Conservation (phyloP, 352 stramenopile genomes). For the Pythium brachiatum region DNA sequence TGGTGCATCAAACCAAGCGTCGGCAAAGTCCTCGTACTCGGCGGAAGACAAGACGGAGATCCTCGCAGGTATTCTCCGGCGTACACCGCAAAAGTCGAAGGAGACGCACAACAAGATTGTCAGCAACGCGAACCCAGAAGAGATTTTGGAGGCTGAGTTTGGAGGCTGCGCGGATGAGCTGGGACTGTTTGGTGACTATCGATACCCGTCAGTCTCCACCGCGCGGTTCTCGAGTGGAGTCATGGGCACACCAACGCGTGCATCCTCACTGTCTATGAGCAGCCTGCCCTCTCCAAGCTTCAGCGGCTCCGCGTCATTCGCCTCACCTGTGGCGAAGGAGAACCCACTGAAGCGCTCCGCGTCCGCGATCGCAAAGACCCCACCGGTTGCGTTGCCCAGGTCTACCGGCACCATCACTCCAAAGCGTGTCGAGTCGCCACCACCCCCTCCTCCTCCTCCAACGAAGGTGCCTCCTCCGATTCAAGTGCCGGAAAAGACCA, state of each 20-base stretch:
- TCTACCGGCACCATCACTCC: no score
- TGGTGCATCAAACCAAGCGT: neutral
- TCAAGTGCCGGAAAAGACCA: neutral
- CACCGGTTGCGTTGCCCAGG: slow-evolving; percentile 12
- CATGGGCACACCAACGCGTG: neutral
- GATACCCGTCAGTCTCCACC: slow-evolving; percentile 26
- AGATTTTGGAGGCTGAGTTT: slow-evolving; percentile 33
- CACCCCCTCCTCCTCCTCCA: neutral
- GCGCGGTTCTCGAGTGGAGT: slow-evolving; percentile 3
- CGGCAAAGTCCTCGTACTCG: neutral
- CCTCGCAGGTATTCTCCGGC: slow-evolving; percentile 2
- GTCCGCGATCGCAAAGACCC: slow-evolving; percentile 32
- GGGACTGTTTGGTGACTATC: slow-evolving; percentile 29
- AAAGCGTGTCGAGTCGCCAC: neutral
- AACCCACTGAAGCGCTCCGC: slow-evolving; percentile 35
- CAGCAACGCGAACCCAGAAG: slow-evolving; percentile 27
- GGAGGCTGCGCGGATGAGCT: slow-evolving; percentile 26
- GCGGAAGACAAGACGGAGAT: slow-evolving; percentile 4
- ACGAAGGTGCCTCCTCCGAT: neutral
- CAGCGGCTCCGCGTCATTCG: slow-evolving; percentile 9
- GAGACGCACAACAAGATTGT: slow-evolving; percentile 31
- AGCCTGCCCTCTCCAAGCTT: slow-evolving; percentile 18
- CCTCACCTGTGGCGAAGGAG: slow-evolving; percentile 11
- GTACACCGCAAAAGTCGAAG: slow-evolving; percentile 12
- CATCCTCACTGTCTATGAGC: neutral